These are phyloP conservation scores for Parachaetomium inaequale DNA, from an alignment of 495 filamentous ascomycete genomes.

Conservation along the genomic window DNA sequence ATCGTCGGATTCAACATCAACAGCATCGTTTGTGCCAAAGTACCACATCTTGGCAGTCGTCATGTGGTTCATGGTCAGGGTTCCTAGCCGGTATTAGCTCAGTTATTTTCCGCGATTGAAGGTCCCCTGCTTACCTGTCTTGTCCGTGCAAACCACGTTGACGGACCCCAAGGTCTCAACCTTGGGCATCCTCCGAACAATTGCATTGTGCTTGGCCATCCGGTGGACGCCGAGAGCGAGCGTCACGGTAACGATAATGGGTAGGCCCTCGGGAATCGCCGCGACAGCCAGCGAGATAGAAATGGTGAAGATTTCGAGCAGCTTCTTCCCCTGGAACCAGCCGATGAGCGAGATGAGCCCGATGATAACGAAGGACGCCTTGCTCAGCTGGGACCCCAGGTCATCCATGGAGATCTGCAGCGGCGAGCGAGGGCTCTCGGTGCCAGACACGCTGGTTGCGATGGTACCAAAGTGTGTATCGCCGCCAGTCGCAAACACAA, in stretches of 20 bases:
- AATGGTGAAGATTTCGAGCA: constrained; percentile 96
- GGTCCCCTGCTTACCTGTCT: constrained; percentile 59
- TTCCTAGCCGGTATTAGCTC: constrained; percentile 49
- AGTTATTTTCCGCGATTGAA: not conserved
- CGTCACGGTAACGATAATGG: constrained; percentile 97
- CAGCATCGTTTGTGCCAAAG: constrained; percentile 65
- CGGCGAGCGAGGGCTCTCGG: constrained; percentile 90
- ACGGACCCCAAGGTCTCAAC: constrained; percentile 98
- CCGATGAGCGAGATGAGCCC: constrained; percentile 86
- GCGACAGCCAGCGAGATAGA: constrained; percentile 95
- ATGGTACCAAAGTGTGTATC: constrained; percentile 97
- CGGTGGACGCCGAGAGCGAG: constrained; percentile 89
- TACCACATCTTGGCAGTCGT: constrained; percentile 96
- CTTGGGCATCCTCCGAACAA: constrained; percentile 90
- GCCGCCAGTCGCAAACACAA: constrained; percentile 90
- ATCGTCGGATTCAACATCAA: constrained; percentile 71
- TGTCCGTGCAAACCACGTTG: constrained; percentile 98
- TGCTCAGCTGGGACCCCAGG: constrained; percentile 88
- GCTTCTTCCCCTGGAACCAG: constrained; percentile 77
- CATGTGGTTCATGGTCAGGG: constrained; percentile 96
- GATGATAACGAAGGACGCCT: constrained; percentile 93
- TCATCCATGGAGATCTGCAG: constrained; percentile 96
- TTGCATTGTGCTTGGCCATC: constrained; percentile 91
- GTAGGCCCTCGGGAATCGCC: constrained; percentile 93
- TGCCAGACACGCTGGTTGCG: constrained; percentile 84